These are phyloP conservation scores for Thymus quinquecostatus DNA, from an alignment of 257 asterid species.

Conservation along the genomic window DNA sequence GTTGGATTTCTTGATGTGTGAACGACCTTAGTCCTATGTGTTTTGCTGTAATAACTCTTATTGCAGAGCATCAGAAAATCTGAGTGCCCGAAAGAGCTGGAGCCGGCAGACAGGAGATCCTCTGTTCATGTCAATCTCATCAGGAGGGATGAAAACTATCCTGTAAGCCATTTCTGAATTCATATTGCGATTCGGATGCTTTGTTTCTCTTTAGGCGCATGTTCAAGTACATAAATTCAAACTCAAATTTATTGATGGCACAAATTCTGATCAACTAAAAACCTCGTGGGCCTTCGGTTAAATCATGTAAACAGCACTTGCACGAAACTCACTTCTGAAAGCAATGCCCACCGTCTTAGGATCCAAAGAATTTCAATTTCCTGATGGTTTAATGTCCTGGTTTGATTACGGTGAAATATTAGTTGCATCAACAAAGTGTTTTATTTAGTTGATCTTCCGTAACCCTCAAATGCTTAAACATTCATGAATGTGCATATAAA, in stretches of 20 bases:
- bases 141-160: slow-evolving; percentile 79
- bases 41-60: slow-evolving; percentile 15
- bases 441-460: not conserved
- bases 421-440: not conserved
- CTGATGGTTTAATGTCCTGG: not conserved
- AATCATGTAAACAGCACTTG: not conserved
- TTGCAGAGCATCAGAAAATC: slow-evolving; percentile 84
- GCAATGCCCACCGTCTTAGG: not conserved
- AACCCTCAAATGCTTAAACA: not conserved
- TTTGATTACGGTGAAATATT: not conserved
- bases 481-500: not conserved
- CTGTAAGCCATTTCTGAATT: slow-evolving; percentile 54
- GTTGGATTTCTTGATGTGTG: slow-evolving; percentile 12
- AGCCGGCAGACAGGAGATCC: slow-evolving; percentile 76
- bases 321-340: not conserved
- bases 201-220: not conserved
- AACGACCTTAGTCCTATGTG: slow-evolving; percentile 4
- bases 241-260: not conserved
- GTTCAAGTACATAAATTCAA: no score
- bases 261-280: not conserved
- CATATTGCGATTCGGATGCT: not conserved
- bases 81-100: slow-evolving; percentile 96
- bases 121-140: slow-evolving; percentile 80
- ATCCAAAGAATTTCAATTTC: slow-evolving; percentile 10
- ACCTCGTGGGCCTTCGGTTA: not conserved